Base-by-base conservation (phyloP, 257 asterid species). In the Salvia miltiorrhiza region DNA sequence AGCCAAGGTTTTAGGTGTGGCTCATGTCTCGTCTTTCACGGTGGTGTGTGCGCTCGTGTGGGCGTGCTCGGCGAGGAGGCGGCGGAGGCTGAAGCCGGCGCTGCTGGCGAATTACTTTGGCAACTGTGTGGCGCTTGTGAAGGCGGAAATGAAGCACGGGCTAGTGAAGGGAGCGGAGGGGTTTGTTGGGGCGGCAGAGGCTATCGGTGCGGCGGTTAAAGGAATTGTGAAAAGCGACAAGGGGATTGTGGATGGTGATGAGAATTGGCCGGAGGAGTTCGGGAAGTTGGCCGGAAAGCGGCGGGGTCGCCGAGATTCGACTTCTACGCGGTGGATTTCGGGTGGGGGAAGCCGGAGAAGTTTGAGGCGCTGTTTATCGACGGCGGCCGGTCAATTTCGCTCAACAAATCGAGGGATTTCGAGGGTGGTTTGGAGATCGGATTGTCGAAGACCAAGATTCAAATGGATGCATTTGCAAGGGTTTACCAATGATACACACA, bases 331-430 rank as follows among this genome's bases (percentile, higher is more conserved):
- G 60, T 66, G 45, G 84, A 84, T 55, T 84, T 66, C 9, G 88
- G 88, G 43, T 81, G 84, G 84, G 84, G 88, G 8, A 81, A 73
- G 70, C 77, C 86, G 2, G 37, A 44, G 14, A 84, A 84, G 49
- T 71, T 63, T 32, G 88, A 84, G 32, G 43, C 62, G 23, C 7
- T 69, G 33, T 81, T 71, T 0, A 77, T 78, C 6, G 83, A 81
- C 14, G 72, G 33, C 3, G 75, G 65, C 0, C 72, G 65, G 0
- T 54, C 83, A 0, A 58, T 84, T 12, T 77, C 85, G 0, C 60
- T 84, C 0, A 39, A 52, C 35, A 78, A 74, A 23, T 54, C 78
- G n/a, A 60, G 81, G 52, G 81, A 72, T n/a, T 49, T 53, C 7
- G 82, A 73, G 24, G 83, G 84, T 19, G 81, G 77, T 11, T 2